Conservation (phyloP, 768 basidiomycete species). For the Crassisporium funariophilum region DNA sequence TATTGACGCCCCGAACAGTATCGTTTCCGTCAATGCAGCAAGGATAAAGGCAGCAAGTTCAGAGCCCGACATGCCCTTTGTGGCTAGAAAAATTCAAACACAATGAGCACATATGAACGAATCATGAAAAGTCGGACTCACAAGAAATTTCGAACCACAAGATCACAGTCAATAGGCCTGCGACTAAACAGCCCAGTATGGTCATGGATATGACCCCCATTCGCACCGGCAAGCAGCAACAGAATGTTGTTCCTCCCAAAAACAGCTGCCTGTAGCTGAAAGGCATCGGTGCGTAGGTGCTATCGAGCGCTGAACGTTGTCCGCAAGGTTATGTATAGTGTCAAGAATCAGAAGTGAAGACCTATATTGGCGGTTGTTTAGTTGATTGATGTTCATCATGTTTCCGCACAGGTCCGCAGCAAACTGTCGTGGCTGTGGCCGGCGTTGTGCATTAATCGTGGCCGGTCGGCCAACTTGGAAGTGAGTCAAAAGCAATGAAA, state of each 20-base stretch:
- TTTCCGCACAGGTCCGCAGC: too few species aligned
- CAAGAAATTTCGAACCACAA: slow-evolving; percentile 66
- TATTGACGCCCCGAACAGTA: slow-evolving; percentile 54
- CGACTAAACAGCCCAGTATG: slow-evolving; percentile 52
- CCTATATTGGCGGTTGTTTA: too few species aligned
- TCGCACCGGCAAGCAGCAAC: slow-evolving; percentile 66
- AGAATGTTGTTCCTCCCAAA: slow-evolving; percentile 55
- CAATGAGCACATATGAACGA: slow-evolving; percentile 1
- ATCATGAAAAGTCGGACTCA: slow-evolving; percentile 32
- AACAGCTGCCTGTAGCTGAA: slow-evolving; percentile 48
- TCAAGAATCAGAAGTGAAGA: too few species aligned
- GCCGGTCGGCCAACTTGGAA: too few species aligned
- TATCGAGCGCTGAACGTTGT: too few species aligned
- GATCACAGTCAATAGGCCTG: slow-evolving; percentile 53
- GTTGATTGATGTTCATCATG: too few species aligned
- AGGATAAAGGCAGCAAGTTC: slow-evolving; percentile 47
- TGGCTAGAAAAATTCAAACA: slow-evolving; percentile 25
- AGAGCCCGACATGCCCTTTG: slow-evolving; percentile 34
- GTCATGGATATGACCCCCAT: slow-evolving; percentile 60
- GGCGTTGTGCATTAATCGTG: too few species aligned
- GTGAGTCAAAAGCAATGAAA: too few species aligned
- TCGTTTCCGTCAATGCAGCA: slow-evolving; percentile 53
- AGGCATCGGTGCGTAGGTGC: too few species aligned
- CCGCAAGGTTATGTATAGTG: too few species aligned
- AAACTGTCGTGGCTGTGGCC: too few species aligned